A percentile compares a stretch with the other conserved stretches of the same genome.
Evolutionary conservation across 129 eudicot genomes (phyloP).

Genomic region (Heracleum sosnowskyi): DNA sequence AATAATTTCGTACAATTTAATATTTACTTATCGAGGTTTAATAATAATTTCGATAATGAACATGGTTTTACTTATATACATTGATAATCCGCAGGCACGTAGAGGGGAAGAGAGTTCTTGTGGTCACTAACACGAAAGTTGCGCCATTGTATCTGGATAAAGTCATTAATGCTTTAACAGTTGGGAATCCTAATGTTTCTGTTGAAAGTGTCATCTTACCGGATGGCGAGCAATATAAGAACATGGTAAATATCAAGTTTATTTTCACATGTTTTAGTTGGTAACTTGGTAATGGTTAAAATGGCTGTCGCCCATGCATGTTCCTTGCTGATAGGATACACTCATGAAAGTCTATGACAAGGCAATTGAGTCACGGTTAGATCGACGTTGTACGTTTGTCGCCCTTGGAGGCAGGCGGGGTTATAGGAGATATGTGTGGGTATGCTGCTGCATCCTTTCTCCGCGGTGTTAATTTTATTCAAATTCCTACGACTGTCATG

Average conservation of each 20-base stretch:
- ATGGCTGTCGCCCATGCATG: background rate
- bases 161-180: constrained; percentile 66
- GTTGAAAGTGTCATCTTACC: constrained; percentile 90
- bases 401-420: constrained; percentile 99
- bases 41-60: no score
- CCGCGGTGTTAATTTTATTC: constrained; percentile 93
- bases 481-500: constrained; percentile 98
- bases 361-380: constrained; percentile 88
- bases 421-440: constrained; percentile 98
- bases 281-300: background rate
- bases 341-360: constrained; percentile 90
- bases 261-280: background rate
- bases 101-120: constrained; percentile 90
- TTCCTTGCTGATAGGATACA: constrained; percentile 46
- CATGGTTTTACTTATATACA: background rate
- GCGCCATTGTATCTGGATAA: constrained; percentile 90
- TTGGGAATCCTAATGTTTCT: constrained; percentile 70
- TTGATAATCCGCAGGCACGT: constrained; percentile 47
- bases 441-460: constrained; percentile 94
- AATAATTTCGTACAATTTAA: no score
- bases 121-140: constrained; percentile 86
- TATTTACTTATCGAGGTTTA: no score
- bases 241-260: constrained; percentile 49
- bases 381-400: constrained; percentile 87
- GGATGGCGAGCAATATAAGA: constrained; percentile 88